Evolutionary conservation across 2,329 filamentous ascomycete species (phyloP).

Genomic region (Elsinoe batatas): DNA sequence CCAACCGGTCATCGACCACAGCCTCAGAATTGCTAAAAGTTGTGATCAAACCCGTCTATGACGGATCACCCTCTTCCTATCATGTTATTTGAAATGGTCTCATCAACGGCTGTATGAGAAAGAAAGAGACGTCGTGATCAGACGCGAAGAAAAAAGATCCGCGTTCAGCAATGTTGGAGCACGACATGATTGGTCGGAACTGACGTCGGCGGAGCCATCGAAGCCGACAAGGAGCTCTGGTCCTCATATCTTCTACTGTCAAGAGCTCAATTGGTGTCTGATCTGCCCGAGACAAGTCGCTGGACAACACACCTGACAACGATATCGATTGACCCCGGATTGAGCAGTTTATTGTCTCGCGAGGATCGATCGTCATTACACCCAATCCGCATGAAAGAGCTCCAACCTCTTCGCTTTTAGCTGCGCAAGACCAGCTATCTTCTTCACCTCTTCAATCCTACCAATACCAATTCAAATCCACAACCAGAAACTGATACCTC

Average conservation of each 20-base stretch:
- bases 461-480: no score
- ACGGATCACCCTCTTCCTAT: slow-evolving; percentile 11
- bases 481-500: not conserved
- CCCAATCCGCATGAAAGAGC: not conserved
- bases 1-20: not conserved
- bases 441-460: no score
- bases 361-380: not conserved
- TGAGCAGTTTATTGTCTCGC: not conserved
- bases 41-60: slow-evolving; percentile 2
- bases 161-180: not conserved
- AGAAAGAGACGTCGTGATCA: not conserved
- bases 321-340: not conserved
- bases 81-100: slow-evolving; percentile 2
- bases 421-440: not conserved
- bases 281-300: not conserved
- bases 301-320: not conserved
- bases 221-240: not conserved
- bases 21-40: slow-evolving; percentile 8
- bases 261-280: not conserved
- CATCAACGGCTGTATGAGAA: slow-evolving; percentile 10
- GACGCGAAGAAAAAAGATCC: not conserved
- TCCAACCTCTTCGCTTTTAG: not conserved
- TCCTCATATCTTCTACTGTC: not conserved
- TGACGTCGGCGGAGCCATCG: slow-evolving; percentile 7
- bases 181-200: not conserved